Base-by-base conservation (phyloP, 495 filamentous ascomycete species). In the Trypethelium eluteriae region DNA sequence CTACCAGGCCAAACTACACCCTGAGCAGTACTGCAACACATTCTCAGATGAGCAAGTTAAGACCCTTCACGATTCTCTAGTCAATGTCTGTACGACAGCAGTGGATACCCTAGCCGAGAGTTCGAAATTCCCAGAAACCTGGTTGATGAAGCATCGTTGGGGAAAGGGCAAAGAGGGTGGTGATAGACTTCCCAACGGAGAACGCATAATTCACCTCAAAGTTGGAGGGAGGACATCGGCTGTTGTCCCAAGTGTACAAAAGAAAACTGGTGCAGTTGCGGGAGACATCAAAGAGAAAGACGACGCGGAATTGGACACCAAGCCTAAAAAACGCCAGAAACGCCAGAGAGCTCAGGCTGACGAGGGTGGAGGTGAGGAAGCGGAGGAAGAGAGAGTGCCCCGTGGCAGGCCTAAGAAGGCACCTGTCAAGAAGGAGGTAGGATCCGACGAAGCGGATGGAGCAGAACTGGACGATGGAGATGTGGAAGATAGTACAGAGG, bases 101-200 rank as follows among this genome's bases (percentile, higher is more conserved):
- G 86, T 93, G 9, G 89, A 91, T 64, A 82, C 86, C 39, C 81
- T 94, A 39, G 93, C 88, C 2, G 93, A 97, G 63, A 90, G 86
- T 1, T 85, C 86, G 25, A 81, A 88, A 73, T 96, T 97, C 71
- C 94, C 94, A 0, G 83, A 92, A 56, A 80, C 93, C 65, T 98
- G 93, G 94, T 79, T 98, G 38, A 95, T 97, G 81, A 86, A 90
- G 59, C 84, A 96, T 75, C 86, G 94, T 25, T 96, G 93, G 93
- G 81, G 86, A 10, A 96, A 95, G 72, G 93, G 93, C 14, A 90
- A 90, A 77, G 93, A 93, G 74, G 88, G 89, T 64, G 80, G 81
- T 5, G 81, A 80, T 2, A 84, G 78, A 18, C 76, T 97, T 35
- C 92, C 92, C 2, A 96, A 87, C 69, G 94, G 94, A 0, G 88